These are phyloP conservation scores for Senna siamea DNA, from an alignment of 306 rosid species.

Conservation along the genomic window DNA sequence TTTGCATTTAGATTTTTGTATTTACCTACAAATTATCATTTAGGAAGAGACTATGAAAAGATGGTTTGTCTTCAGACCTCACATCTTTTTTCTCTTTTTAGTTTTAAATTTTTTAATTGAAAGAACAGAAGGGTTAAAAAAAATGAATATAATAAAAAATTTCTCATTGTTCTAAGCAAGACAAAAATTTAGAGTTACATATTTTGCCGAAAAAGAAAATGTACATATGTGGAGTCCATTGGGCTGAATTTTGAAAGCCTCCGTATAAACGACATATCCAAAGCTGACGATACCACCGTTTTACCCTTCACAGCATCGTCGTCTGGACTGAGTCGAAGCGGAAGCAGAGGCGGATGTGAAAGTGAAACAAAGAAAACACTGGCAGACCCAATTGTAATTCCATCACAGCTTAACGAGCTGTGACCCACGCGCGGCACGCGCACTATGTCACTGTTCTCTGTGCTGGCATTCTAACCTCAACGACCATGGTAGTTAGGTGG, in stretches of 20 bases:
- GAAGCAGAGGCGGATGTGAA: no score
- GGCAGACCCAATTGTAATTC: neutral
- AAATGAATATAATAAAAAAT: no score
- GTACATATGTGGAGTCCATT: neutral
- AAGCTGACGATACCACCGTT: neutral
- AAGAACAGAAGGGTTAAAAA: no score
- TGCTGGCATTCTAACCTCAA: neutral
- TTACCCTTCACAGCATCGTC: neutral
- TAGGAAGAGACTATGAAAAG: no score
- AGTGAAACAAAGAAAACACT: neutral
- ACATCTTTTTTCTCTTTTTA: no score
- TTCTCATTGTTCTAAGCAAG: no score
- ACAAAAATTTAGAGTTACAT: no score
- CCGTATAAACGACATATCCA: neutral
- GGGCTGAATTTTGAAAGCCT: neutral
- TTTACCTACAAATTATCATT: no score
- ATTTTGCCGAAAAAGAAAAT: no score
- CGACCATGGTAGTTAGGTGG: conserved; percentile 43
- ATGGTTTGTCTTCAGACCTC: no score
- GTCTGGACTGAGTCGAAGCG: neutral
- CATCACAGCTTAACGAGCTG: neutral
- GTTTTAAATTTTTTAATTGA: no score
- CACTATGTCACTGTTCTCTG: neutral
- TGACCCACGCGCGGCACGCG: neutral
- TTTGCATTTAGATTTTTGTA: no score